Base-by-base conservation (phyloP, 306 rosid species). In the Castanopsis chinensis region DNA sequence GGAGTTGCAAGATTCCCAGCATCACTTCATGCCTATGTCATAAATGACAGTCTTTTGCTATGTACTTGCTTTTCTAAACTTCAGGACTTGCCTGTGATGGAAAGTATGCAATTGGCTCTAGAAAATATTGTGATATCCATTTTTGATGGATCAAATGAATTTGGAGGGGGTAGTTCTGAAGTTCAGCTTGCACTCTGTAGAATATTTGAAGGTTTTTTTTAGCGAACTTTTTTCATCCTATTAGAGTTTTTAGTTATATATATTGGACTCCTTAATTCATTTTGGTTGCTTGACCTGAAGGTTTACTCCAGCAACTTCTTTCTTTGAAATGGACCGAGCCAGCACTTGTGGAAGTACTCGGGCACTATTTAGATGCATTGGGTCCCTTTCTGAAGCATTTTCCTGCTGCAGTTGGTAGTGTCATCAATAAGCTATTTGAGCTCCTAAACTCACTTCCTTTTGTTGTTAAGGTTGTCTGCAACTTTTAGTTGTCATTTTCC, bases 321-420 rank as follows among this genome's bases (percentile, higher is more conserved):
- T 87, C 96, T 78, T 75, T 95, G 83, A 91, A 91, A 37, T 93
- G 98, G 99, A 87, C 85, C 43, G 98, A 93, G 73, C 98, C 99
- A 23, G 87, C 93, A 56, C 91, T 91, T 77, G 99, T 91, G 76
- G 94, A 89, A 88, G 91, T 90, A 78, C 98, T 93, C 64, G 93
- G 86, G 69, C 99, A 85, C 90, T 95, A 95, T 82, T 82, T 95
- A 81, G 98, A 88, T 80, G 97, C 96, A 32, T 80, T 95, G 86
- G 99, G 99, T 51, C 92, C 97, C 60, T 93, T 91, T 81, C 80
- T 95, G 86, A 95, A 95, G 89, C 87, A 88, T 75, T 89, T 85
- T 82, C 96, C 99, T 0, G 97, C 90, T 87, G 99, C 97, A 78
- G 98, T 84, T 79, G 96, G 97, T 53, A 86, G 97, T 72, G 97